A percentile compares a stretch with the other conserved stretches of the same genome.
Conservation (phyloP, 768 basidiomycete genomes). For the Tulasnella sp. region DNA sequence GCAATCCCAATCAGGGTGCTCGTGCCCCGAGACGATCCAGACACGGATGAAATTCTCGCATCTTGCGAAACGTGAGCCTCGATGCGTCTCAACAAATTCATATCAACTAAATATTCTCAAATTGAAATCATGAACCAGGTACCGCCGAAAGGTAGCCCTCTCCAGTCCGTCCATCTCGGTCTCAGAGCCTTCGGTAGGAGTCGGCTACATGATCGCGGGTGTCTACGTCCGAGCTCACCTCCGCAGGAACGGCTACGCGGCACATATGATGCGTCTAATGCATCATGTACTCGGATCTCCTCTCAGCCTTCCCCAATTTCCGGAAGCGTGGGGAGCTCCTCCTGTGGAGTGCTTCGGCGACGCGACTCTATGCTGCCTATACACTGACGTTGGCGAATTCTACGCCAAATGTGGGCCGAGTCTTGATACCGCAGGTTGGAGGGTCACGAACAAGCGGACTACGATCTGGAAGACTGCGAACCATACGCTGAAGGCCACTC, state of each 20-base stretch:
- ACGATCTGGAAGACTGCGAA: slow-evolving; percentile 31
- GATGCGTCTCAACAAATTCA: no score
- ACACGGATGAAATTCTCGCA: slow-evolving; percentile 43
- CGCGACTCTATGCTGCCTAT: slow-evolving; percentile 39
- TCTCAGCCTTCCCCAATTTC: slow-evolving; percentile 29
- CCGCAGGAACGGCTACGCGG: slow-evolving; percentile 45
- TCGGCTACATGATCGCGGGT: slow-evolving; percentile 42
- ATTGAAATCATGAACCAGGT: no score
- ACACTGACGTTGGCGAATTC: slow-evolving; percentile 44
- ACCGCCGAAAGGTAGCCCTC: slow-evolving; percentile 29
- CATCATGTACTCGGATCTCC: slow-evolving; percentile 42
- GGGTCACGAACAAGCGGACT: slow-evolving; percentile 27
- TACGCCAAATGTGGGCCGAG: slow-evolving; percentile 35
- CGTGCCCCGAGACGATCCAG: slow-evolving; percentile 39
- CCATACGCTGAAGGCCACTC: neutral
- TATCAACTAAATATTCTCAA: no score
- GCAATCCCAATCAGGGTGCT: slow-evolving; percentile 40
- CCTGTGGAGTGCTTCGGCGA: slow-evolving; percentile 33
- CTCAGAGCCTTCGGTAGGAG: slow-evolving; percentile 25
- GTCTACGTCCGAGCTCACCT: slow-evolving; percentile 44
- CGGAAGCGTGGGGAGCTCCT: slow-evolving; percentile 34
- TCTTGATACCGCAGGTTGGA: slow-evolving; percentile 34
- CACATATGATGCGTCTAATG: slow-evolving; percentile 52
- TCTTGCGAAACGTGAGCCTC: slow-evolving; percentile 56
- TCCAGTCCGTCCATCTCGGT: slow-evolving; percentile 14